These are phyloP conservation scores for Thermothielavioides terrestris DNA, from an alignment of 495 filamentous ascomycete species.

Conservation along the genomic window DNA sequence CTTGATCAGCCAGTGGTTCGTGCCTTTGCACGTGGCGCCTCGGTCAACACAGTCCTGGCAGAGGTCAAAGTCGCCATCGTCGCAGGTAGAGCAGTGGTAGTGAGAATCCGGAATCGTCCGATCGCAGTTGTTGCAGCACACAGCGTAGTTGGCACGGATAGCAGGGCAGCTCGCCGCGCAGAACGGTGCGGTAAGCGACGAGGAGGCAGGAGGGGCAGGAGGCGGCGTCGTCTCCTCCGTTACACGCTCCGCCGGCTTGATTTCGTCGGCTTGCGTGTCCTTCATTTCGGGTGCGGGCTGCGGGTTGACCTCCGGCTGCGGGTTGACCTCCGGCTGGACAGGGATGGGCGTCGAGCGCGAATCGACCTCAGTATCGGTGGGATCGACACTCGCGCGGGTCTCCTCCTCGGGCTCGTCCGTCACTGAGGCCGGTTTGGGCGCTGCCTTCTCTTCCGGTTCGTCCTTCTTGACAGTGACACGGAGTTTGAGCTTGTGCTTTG, in stretches of 20 bases:
- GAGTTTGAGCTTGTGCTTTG: slow-evolving; percentile 94
- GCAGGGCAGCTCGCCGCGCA: not conserved
- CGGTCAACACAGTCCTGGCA: slow-evolving; percentile 69
- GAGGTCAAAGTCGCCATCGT: slow-evolving; percentile 89
- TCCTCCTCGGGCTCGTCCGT: slow-evolving; percentile 20
- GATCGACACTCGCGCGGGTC: not conserved
- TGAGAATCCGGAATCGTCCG: slow-evolving; percentile 67
- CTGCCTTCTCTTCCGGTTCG: slow-evolving; percentile 12
- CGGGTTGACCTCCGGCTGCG: not conserved
- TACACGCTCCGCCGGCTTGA: too few relatives aligned
- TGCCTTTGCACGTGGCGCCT: slow-evolving; percentile 66
- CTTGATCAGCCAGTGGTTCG: slow-evolving; percentile 90
- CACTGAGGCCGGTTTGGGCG: slow-evolving; percentile 21
- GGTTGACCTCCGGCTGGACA: not conserved
- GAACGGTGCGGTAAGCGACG: not conserved
- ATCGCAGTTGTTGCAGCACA: slow-evolving; percentile 92
- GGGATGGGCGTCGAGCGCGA: not conserved
- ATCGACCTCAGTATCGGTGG: not conserved
- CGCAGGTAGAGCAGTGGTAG: slow-evolving; percentile 91
- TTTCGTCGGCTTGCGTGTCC: not conserved
- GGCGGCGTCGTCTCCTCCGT: too few relatives aligned
- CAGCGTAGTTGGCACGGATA: slow-evolving; percentile 38
- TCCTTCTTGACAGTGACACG: slow-evolving; percentile 49
- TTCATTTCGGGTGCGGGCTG: not conserved
- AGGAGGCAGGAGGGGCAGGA: too few relatives aligned